Evolutionary conservation across 1,139 yeast species (phyloP).

Genomic region (Candida mesenterica): DNA sequence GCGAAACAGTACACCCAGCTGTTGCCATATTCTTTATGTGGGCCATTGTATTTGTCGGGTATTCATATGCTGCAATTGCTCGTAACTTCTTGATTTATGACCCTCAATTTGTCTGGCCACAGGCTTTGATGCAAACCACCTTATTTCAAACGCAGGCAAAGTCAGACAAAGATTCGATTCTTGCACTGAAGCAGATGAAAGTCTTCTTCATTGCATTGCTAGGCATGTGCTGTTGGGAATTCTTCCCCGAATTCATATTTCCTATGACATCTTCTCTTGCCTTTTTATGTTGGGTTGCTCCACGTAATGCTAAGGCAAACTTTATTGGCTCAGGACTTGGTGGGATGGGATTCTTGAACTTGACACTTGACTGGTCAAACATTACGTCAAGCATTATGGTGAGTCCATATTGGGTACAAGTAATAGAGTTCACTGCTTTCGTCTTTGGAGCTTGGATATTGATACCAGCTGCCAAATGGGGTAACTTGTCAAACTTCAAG

Average conservation of each 20-base stretch:
- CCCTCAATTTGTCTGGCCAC: slow-evolving; percentile 45
- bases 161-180: slow-evolving; percentile 17
- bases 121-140: slow-evolving; percentile 48
- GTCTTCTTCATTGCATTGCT: slow-evolving; percentile 30
- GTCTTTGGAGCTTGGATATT: slow-evolving; percentile 40
- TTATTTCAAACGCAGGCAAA: slow-evolving; percentile 35
- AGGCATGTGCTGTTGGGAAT: slow-evolving; percentile 39
- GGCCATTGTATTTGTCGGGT: slow-evolving; percentile 48
- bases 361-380: slow-evolving; percentile 47
- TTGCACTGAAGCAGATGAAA: slow-evolving; percentile 30
- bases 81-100: slow-evolving; percentile 40
- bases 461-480: slow-evolving; percentile 43
- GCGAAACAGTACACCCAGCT: slow-evolving; percentile 26
- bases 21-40: slow-evolving; percentile 42
- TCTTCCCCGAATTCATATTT: slow-evolving; percentile 42
- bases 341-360: slow-evolving; percentile 43
- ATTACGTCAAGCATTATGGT: slow-evolving; percentile 44
- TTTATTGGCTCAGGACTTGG: slow-evolving; percentile 47
- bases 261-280: slow-evolving; percentile 45
- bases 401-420: slow-evolving; percentile 46
- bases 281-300: slow-evolving; percentile 44
- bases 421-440: slow-evolving; percentile 42
- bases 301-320: slow-evolving; percentile 32
- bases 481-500: slow-evolving; percentile 22
- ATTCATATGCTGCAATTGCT: slow-evolving; percentile 47